Evolutionary conservation across 495 filamentous ascomycete genomes (phyloP).

Genomic region (Echria macrotheca): DNA sequence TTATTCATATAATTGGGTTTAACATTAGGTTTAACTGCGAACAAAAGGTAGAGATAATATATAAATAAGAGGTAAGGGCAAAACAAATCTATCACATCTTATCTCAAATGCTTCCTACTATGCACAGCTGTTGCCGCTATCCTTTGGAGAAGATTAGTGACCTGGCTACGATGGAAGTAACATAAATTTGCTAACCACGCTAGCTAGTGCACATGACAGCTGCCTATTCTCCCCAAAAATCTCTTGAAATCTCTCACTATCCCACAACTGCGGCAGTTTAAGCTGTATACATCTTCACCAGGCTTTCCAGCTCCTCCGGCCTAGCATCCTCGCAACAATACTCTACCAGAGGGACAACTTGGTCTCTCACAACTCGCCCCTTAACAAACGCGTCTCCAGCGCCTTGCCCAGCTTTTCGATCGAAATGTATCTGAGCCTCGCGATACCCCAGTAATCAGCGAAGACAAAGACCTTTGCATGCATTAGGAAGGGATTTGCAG

Average conservation of each 20-base stretch:
- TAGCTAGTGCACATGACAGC: no score
- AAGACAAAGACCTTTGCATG: constrained; percentile 7
- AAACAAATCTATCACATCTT: no score
- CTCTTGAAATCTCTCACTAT: neutral
- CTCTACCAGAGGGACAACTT: neutral
- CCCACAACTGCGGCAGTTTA: neutral
- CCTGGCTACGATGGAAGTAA: no score
- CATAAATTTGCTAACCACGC: no score
- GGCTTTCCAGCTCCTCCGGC: neutral
- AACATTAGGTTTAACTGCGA: no score
- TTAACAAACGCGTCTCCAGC: neutral
- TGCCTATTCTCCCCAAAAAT: neutral
- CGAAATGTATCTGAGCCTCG: neutral
- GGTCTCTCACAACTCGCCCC: neutral
- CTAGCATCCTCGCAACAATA: neutral
- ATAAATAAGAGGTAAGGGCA: no score
- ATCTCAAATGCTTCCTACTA: no score
- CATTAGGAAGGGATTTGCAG: neutral
- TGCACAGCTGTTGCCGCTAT: no score
- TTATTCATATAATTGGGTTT: no score
- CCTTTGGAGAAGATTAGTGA: no score
- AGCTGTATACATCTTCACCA: neutral
- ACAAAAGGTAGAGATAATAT: no score
- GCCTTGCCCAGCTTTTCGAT: neutral
- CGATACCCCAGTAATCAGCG: constrained; percentile 8